Evolutionary conservation across 768 basidiomycete species (phyloP), one percentile per base, ranked within the genome.

Genomic region (Artomyces pyxidatus): DNA sequence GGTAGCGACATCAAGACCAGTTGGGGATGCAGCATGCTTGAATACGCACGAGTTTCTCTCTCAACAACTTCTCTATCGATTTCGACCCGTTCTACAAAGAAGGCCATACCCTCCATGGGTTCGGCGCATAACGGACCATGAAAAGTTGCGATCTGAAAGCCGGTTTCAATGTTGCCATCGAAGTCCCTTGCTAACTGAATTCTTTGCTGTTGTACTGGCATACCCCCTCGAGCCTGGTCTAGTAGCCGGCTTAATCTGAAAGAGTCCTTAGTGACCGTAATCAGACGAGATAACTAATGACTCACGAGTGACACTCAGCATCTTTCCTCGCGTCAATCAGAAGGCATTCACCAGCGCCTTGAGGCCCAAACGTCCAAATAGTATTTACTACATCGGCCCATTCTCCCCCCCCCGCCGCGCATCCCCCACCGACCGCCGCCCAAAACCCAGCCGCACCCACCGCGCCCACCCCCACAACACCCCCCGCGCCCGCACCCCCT

Each of bases 71-170:
- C 76, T 42, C 59, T 59, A 56, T 91, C 78, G 19, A 90, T 70
- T 12, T 77, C 72, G 3, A 97, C 68, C 23, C 69, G 71, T 62
- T 97, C 93, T 1, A 97, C 76, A 52, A 95, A 88, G 68, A 85
- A 98, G 0, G 83, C 90, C 70, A 99, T 70, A 0, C 95, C 95
- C 56, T 94, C 85, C 7, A 97, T 81, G 2, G 96, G 96, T 64
- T 99, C 96, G 6, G 85, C 86, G 57, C 96, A 98, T 17, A 99
- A 67, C 11, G 96, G 95, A 0, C 96, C 96, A 65, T 94, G 91
- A 63, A 92, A 86, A 1, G 85, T 86, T 0, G 92, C 94, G 41
- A 98, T 76, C 67, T 96, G 94, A 67, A 99, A 99, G 2, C 94
- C 95, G 4, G 85, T 86, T 63, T 97, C 93, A 26, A 98, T 73